Base-by-base conservation (phyloP, 129 eudicot genomes). In the Saussurea involucrata region DNA sequence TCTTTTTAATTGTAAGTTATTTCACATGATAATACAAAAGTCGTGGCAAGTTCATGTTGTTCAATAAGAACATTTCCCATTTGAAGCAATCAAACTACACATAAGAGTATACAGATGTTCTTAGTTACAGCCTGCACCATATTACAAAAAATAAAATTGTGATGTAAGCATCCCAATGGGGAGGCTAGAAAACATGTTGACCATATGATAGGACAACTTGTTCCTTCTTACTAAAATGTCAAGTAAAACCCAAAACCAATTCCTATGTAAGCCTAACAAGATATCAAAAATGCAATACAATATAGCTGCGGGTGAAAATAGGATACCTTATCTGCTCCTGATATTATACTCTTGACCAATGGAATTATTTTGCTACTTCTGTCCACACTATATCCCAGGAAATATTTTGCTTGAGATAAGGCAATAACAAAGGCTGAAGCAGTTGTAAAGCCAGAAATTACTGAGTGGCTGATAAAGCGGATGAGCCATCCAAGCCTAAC, bases 381-480 rank as follows among this genome's bases (percentile, higher is more conserved):
- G 72, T 71, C 85, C 44, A 94, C 74, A 57, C 74, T 80, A 83
- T 94, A 94, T 65, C 98, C 98, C 83, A 94, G 58, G 79, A 94
- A 94, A 81, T 94, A 87, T 80, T 94, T 94, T 75, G 98, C 98
- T 89, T 94, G 98, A 75, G 98, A 91, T 70, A 94, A 80, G 79
- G 88, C 98, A 76, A 94, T 94, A 65, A 89, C 97, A 80, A 91
- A 78, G 78, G 98, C 98, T 74, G 98, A 94, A 77, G 98, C 95
- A 64, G 98, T 91, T 68, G 98, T 94, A 82, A 94, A 94, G 44
- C 98, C 98, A 67, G 98, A 94, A 71, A 94, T 94, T 82, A 94
- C 98, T 63, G 98, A 88, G 81, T 85, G 98, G 75, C 98, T 94
- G 85, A 94, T 94, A 85, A 94, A 94, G 36, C 98, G 97, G 57